Evolutionary conservation across 1,284 basidiomycete species (phyloP), one percentile per base, ranked within the genome.

Genomic region (Microbotryum intermedium): DNA sequence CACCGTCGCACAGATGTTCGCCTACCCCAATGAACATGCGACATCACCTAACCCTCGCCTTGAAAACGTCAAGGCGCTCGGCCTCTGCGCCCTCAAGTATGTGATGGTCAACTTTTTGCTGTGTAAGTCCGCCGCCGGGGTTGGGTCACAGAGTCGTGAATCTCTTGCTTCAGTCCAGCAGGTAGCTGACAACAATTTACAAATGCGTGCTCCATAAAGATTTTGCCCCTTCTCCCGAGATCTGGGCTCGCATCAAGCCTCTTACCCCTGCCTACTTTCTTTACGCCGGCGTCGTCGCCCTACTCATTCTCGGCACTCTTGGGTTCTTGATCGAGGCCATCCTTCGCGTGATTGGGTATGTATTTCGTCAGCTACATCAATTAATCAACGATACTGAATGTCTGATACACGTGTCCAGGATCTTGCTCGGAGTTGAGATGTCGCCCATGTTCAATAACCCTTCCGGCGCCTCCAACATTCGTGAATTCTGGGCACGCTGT

Each of bases 401-500:
- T 11, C 21, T 29, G 18, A 11, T 0, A 6, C 16, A 16, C 34
- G 18, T 16, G 16, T n/a, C 16, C 46, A 55, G 54, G 23, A 46
- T 55, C 29, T 5, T 49, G 23, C 44, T 55, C 21, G 54, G 54
- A 9, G 29, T 55, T 10, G 54, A 55, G 21, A 55, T 55, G 54
- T 10, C n/a, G 16, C 54, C 54, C 28, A 23, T 55, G 29, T 55
- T 55, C 54, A 30, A 34, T n/a, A 55, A 55, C 20, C 54, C 54
- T 1, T 48, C 30, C 20, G 54, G 26, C 16, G 54, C 54, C 23
- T 11, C 28, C 20, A 55, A 55, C 29, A 47, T 48, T 9, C 45
- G 54, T 6, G 54, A 47, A 9, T 55, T 55, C 47, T 55, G 54
- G 54, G 44, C 54, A 21, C 46, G 54, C 20, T 55, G 54, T 39